Evolutionary conservation across 140 eudicot genomes (phyloP).

Genomic region (Stevia rebaudiana): DNA sequence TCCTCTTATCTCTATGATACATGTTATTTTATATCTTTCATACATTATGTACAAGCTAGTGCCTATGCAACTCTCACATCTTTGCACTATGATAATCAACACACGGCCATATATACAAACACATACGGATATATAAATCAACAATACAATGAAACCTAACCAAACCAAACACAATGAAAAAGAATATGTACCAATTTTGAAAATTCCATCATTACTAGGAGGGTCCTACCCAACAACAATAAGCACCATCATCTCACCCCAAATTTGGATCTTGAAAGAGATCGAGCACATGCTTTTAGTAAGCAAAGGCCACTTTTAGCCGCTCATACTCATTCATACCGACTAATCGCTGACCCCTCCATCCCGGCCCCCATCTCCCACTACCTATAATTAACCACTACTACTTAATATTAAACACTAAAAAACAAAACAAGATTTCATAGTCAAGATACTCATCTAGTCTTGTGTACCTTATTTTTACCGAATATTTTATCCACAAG

Average conservation of each 20-base stretch:
- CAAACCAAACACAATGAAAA: slow-evolving; percentile 18
- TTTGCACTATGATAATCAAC: too few species aligned
- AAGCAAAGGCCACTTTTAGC: slow-evolving; percentile 36
- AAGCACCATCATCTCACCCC: slow-evolving; percentile 71
- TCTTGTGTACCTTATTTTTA: neutral
- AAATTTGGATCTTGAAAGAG: slow-evolving; percentile 48
- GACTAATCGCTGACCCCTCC: slow-evolving; percentile 5
- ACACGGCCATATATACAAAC: too few species aligned
- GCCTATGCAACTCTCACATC: too few species aligned
- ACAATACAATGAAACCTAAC: slow-evolving; percentile 30
- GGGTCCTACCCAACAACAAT: slow-evolving; percentile 46
- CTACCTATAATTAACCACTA: slow-evolving; percentile 3
- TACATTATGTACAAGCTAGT: too few species aligned
- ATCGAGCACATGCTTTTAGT: slow-evolving; percentile 34
- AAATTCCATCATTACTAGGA: slow-evolving; percentile 31
- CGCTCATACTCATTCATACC: slow-evolving; percentile 39
- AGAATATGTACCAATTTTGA: slow-evolving; percentile 24
- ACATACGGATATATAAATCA: neutral
- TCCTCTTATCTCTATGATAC: too few species aligned
- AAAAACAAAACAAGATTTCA: slow-evolving; percentile 16
- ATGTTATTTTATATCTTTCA: too few species aligned
- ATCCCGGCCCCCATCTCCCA: neutral
- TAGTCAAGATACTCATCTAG: neutral
- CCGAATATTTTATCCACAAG: neutral
- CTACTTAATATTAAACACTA: slow-evolving; percentile 3